These are phyloP conservation scores for Barnettozyma siamensis DNA, from an alignment of 805 yeast genomes.

Conservation along the genomic window DNA sequence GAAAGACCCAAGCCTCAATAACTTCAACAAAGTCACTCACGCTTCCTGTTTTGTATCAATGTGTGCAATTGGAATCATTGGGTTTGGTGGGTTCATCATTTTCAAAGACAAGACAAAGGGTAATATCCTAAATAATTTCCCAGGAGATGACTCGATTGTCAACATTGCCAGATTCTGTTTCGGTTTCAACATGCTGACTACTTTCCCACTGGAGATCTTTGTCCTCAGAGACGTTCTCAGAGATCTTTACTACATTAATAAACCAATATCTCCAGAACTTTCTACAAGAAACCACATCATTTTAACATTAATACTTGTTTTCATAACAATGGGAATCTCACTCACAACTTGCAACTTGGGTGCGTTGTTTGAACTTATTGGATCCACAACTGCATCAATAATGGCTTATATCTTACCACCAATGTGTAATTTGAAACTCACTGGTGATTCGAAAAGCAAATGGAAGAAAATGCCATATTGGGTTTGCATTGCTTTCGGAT, in stretches of 20 bases:
- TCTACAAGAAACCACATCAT: constrained; percentile 47
- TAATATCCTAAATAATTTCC: constrained; percentile 82
- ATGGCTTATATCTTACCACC: constrained; percentile 94
- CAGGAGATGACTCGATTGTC: constrained; percentile 63
- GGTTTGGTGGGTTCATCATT: constrained; percentile 67
- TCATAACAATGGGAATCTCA: constrained; percentile 69
- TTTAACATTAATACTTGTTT: constrained; percentile 60
- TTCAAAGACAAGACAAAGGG: constrained; percentile 81
- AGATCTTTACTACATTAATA: constrained; percentile 44
- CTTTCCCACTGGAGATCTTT: constrained; percentile 85
- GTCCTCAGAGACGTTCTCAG: constrained; percentile 85
- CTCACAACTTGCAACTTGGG: constrained; percentile 84
- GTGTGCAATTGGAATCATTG: constrained; percentile 72
- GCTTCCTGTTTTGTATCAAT: constrained; percentile 77
- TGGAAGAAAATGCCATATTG: constrained; percentile 51
- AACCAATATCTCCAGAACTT: constrained; percentile 35
- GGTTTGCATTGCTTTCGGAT: constrained; percentile 64
- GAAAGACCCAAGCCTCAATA: constrained; percentile 64
- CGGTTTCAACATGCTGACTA: constrained; percentile 88
- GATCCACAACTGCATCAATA: constrained; percentile 87
- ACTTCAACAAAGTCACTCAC: constrained; percentile 77
- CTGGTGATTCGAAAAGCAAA: constrained; percentile 36
- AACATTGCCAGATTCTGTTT: constrained; percentile 88
- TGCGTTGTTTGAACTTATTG: constrained; percentile 81
- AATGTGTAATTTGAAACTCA: constrained; percentile 65